These are phyloP conservation scores for Pleurotus eryngii DNA, from an alignment of 768 basidiomycete genomes.

Conservation along the genomic window DNA sequence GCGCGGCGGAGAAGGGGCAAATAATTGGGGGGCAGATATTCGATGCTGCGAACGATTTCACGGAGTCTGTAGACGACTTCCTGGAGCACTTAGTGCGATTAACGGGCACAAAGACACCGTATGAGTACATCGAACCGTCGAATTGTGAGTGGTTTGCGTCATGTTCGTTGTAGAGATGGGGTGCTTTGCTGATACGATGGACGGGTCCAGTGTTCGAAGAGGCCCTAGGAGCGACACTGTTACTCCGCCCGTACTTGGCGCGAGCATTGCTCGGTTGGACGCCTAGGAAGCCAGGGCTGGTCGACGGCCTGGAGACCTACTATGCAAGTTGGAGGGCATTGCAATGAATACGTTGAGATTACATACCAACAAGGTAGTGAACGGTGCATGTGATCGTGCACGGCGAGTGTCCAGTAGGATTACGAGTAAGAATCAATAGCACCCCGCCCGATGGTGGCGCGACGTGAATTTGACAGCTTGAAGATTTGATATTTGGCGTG, in stretches of 20 bases:
- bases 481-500: too few species aligned
- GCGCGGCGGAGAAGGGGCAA: constrained; percentile 34
- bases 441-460: too few species aligned
- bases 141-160: not conserved
- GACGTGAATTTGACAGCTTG: too few species aligned
- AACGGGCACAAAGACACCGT: constrained; percentile 28
- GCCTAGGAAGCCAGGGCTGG: constrained; percentile 35
- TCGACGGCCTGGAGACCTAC: constrained; percentile 41
- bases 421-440: too few species aligned
- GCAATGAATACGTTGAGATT: too few species aligned
- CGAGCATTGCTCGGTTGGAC: constrained; percentile 41
- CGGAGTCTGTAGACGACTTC: constrained; percentile 35
- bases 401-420: too few species aligned
- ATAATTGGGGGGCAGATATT: constrained; percentile 36
- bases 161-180: not conserved
- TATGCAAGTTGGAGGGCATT: constrained; percentile 14
- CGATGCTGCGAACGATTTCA: constrained; percentile 34
- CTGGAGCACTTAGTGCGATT: not conserved
- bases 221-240: constrained; percentile 25
- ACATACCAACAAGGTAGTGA: too few species aligned
- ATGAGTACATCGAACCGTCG: not conserved
- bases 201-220: constrained; percentile 30
- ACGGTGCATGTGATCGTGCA: too few species aligned
- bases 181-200: too few species aligned
- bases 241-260: constrained; percentile 35